These are phyloP conservation scores for Niebla homalea DNA, from an alignment of 495 filamentous ascomycete species.

Conservation along the genomic window DNA sequence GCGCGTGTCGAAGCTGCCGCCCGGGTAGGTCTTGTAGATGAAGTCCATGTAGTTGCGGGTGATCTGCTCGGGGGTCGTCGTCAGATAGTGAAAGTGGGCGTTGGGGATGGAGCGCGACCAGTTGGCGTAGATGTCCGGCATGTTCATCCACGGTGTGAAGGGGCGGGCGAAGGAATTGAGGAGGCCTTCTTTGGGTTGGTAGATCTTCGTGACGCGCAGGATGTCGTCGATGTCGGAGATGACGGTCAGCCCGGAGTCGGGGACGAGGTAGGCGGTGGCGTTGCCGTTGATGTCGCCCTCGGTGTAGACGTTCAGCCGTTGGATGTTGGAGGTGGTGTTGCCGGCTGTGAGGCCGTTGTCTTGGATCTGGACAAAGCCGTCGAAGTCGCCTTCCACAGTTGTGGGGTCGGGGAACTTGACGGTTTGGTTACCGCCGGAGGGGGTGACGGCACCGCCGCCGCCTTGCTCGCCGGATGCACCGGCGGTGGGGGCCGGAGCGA, in stretches of 20 bases:
- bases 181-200: conserved; percentile 55
- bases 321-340: conserved; percentile 46
- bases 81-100: conserved; percentile 73
- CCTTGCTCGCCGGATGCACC: conserved; percentile 37
- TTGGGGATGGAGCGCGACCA: conserved; percentile 46
- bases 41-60: conserved; percentile 71
- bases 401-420: conserved; percentile 43
- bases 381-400: conserved; percentile 56
- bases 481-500: conserved; percentile 38
- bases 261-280: conserved; percentile 63
- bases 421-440: conserved; percentile 41
- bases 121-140: conserved; percentile 61
- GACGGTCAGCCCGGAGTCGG: conserved; percentile 50
- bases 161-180: conserved; percentile 64
- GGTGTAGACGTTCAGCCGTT: conserved; percentile 53
- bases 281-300: conserved; percentile 52
- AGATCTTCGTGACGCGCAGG: conserved; percentile 72
- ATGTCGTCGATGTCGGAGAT: conserved; percentile 72
- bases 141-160: conserved; percentile 62
- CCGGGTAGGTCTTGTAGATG: conserved; percentile 59
- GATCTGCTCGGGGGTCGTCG: conserved; percentile 68
- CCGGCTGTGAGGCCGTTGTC: conserved; percentile 40
- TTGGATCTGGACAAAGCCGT: conserved; percentile 45
- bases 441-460: conserved; percentile 38
- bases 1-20: conserved; percentile 60